Evolutionary conservation across 2,329 filamentous ascomycete species (phyloP), one percentile per base, ranked within the genome.

Genomic region (Hypoxylon sp.): DNA sequence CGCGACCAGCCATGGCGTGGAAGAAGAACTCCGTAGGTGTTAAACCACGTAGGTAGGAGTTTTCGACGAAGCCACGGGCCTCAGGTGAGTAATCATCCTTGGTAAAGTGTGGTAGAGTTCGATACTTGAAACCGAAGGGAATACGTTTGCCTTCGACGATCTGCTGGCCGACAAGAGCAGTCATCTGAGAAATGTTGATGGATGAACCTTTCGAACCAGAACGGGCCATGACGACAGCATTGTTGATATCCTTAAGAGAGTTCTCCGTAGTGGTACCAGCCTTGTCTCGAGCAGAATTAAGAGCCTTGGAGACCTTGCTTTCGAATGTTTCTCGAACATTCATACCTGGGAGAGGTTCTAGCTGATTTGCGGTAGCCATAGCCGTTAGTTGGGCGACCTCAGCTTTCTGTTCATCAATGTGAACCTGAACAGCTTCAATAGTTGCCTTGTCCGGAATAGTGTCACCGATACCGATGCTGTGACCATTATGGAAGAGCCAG

Each of bases 151-250:
- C 97, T 83, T 99, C 96, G 7, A 99, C 94, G 72, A 97, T 97
- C 80, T 99, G 97, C 80, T 99, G 96, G 72, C 97, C 96, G 67
- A 99, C 97, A 71, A 98, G 88, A 27, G 96, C 96, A 69, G 94
- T 97, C 96, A 99, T 99, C 82, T 99, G 96, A 15, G 97, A 98
- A 75, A 99, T 98, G 80, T 99, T 99, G 86, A 99, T 98, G 11
- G 93, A 95, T 2, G 96, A 98, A 79, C 96, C 96, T 85, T 99
- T 99, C 74, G 97, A 99, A 76, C 96, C 96, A 65, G 96, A 98
- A 58, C 91, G 90, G 67, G 97, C 94, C 93, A 98, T 99, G 77
- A 94, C 93, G 60, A 97, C 93, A 55, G 95, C 95, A 76, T 98
- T 98, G 86, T 99, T 99, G 75, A 92, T 86, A 81, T 98, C 93